phyloP scores from a whole-genome alignment of 2,329 filamentous ascomycete genomes.

The Gyromitra esculenta region DNA sequence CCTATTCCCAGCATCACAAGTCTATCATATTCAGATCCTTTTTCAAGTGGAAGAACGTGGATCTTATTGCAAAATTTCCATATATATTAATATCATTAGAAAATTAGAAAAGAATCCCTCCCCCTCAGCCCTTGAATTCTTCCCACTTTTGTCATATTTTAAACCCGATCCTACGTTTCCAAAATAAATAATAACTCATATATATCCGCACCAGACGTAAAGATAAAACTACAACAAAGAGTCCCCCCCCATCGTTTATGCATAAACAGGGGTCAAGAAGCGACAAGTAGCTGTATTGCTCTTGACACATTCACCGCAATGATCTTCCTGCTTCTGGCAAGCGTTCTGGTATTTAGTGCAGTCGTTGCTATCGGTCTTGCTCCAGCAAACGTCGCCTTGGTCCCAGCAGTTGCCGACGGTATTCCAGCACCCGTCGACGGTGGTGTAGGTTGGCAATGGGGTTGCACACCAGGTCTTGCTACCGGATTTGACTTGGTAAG shows the following conservation, averaged over 20 bases:
- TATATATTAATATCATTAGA: not conserved
- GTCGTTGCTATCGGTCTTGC: not conserved
- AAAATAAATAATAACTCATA: too few relatives aligned
- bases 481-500: conserved; percentile 11
- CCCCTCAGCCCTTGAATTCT: not conserved
- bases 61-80: not conserved
- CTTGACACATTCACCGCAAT: conserved; percentile 20
- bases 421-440: conserved; percentile 6
- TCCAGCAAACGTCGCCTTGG: conserved; percentile 32
- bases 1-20: too few relatives aligned
- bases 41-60: not conserved
- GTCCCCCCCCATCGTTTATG: not conserved
- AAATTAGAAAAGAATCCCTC: not conserved
- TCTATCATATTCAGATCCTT: not conserved
- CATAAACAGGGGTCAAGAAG: conserved; percentile 21
- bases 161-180: not conserved
- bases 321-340: conserved; percentile 36
- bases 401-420: conserved; percentile 40
- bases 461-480: conserved; percentile 25
- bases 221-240: not conserved
- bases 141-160: not conserved
- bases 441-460: conserved; percentile 28
- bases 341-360: conserved; percentile 10
- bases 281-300: not conserved
- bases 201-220: not conserved